Percentiles rank a stretch among this genome's conserved stretches.
Evolutionary conservation across 2,329 filamentous ascomycete genomes (phyloP).

Genomic region (Hypoxylon rubiginosum): DNA sequence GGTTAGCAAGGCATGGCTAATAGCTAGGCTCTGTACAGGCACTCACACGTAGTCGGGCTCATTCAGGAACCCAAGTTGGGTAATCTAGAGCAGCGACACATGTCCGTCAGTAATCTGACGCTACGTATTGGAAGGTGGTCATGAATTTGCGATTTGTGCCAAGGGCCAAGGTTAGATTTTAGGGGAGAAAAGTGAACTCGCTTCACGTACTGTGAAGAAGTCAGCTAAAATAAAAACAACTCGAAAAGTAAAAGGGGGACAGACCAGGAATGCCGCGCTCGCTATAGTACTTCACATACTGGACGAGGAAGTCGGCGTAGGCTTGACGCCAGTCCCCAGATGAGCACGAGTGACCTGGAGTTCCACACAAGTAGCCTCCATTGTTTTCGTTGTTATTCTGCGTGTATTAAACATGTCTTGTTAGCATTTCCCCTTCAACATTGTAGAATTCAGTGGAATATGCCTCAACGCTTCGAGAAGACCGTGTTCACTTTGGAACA

Average conservation of each 20-base stretch:
- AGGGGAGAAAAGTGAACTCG: background rate
- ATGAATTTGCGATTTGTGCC: no score
- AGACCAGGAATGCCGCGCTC: conserved; percentile 55
- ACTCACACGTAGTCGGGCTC: conserved; percentile 57
- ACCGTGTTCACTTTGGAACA: no score
- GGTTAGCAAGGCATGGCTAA: conserved; percentile 18
- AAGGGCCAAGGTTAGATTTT: background rate
- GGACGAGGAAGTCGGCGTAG: conserved; percentile 63
- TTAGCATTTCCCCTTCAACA: no score
- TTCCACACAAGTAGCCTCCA: conserved; percentile 57
- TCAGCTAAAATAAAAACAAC: background rate
- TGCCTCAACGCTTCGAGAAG: no score
- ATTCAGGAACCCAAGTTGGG: conserved; percentile 63
- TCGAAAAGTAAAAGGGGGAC: background rate
- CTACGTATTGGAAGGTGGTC: background rate
- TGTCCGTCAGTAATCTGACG: background rate
- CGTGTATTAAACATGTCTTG: background rate
- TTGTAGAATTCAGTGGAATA: no score
- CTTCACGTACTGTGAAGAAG: background rate
- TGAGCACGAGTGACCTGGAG: conserved; percentile 54
- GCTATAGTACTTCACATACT: conserved; percentile 63
- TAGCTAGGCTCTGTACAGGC: no score
- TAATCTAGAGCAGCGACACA: conserved; percentile 46
- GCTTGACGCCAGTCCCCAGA: conserved; percentile 62
- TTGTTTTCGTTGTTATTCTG: conserved; percentile 51